phyloP scores from a whole-genome alignment of 108 stramenopile genomes.

The Fragilariopsis cylindrus region DNA sequence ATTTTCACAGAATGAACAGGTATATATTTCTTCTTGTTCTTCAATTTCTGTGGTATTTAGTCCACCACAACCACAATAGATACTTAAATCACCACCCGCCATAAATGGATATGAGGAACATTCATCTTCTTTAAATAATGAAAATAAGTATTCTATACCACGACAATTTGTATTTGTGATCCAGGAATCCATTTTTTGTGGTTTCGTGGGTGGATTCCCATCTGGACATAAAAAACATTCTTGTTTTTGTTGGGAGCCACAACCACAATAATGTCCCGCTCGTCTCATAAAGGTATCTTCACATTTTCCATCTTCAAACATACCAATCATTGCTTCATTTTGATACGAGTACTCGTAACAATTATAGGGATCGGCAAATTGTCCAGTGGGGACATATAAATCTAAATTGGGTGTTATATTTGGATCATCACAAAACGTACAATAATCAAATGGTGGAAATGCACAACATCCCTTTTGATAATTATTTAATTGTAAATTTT shows the following conservation, averaged over 20 bases:
- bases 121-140: constrained; percentile 18
- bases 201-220: constrained; percentile 9
- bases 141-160: constrained; percentile 27
- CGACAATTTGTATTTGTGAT: constrained; percentile 17
- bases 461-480: constrained; percentile 38
- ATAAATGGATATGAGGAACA: neutral
- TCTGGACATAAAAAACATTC: constrained; percentile 33
- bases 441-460: constrained; percentile 5
- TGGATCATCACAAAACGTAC: constrained; percentile 25
- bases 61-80: constrained; percentile 30
- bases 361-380: neutral
- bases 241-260: constrained; percentile 16
- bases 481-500: constrained; percentile 22
- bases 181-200: constrained; percentile 21
- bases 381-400: constrained; percentile 19
- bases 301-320: constrained; percentile 27
- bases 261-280: constrained; percentile 26
- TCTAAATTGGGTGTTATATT: constrained; percentile 3
- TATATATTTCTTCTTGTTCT: neutral
- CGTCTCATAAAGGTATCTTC: constrained; percentile 28
- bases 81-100: constrained; percentile 20
- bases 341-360: constrained; percentile 23
- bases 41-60: neutral
- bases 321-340: neutral
- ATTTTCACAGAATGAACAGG: constrained; percentile 22